A percentile compares a stretch with the other conserved stretches of the same genome.
phyloP scores from a whole-genome alignment of 768 basidiomycete species.

The Hericium alpestre region DNA sequence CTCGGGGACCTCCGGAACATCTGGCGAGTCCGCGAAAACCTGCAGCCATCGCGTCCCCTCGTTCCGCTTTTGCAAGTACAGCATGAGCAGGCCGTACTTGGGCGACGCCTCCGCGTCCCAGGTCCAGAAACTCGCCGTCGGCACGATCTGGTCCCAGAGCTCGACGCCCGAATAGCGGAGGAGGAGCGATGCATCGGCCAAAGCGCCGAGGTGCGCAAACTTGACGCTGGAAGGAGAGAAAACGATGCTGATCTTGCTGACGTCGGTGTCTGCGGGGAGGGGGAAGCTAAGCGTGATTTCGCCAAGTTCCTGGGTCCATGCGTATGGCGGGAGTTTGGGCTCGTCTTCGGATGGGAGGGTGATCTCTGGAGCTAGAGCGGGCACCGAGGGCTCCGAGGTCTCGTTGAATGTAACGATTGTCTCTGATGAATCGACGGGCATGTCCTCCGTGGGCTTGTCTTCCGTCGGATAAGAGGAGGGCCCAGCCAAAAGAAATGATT shows the following conservation, averaged over 20 bases:
- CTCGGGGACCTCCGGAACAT: conserved; percentile 61
- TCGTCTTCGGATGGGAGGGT: conserved; percentile 20
- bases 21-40: conserved; percentile 49
- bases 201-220: conserved; percentile 13
- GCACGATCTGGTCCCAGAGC: conserved; percentile 73
- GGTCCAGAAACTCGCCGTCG: conserved; percentile 84
- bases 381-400: no score
- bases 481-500: conserved; percentile 47
- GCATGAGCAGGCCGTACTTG: conserved; percentile 58
- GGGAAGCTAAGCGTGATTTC: conserved; percentile 77
- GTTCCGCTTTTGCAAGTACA: conserved; percentile 82
- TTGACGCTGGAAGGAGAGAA: conserved; percentile 34
- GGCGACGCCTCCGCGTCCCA: conserved; percentile 73
- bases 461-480: conserved; percentile 24
- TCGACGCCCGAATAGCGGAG: conserved; percentile 42
- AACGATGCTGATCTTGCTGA: conserved; percentile 51
- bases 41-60: conserved; percentile 80
- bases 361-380: conserved; percentile 27
- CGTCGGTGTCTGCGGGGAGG: conserved; percentile 60
- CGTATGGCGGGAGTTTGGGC: conserved; percentile 67
- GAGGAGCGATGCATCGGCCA: conserved; percentile 27
- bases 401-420: no score
- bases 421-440: no score
- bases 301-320: conserved; percentile 85
- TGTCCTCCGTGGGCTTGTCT: no score